Base-by-base conservation (phyloP, 75 land plant species). In the Selaginella tamariscina region DNA sequence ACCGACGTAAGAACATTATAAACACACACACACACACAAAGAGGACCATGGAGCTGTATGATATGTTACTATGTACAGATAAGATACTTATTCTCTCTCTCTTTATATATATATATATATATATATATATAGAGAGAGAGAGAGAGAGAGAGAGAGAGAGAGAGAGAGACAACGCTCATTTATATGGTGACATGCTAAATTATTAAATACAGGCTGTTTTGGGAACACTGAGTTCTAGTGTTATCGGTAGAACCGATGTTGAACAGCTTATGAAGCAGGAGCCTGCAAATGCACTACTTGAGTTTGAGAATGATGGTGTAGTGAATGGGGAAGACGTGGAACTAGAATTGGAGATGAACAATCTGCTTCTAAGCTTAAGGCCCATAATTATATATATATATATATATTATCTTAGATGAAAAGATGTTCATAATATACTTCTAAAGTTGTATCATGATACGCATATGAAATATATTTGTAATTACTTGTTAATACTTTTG, bases 181-280 rank as follows among this genome's bases (percentile, higher is more conserved):
- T n/a, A n/a, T n/a, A n/a, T n/a, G n/a, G n/a, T n/a, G n/a, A n/a
- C n/a, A n/a, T n/a, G n/a, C n/a, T n/a, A n/a, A n/a, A n/a, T n/a
- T n/a, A n/a, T 39, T 39, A 15, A 15, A 64, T 74, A 18, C 85
- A 94, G 98, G 98, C 96, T 68, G 98, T 94, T 68, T 78, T 94
- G 64, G 98, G 93, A 69, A 94, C 86, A 74, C 96, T 87, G 44
- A 89, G 96, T 70, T 94, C 93, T 67, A 85, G 84, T 80, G 81
- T 89, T 32, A 83, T 90, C 65, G 96, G 98, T 29, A 83, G 98
- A 68, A 85, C 80, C 78, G 98, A 94, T 71, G 70, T 94, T 70
- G 88, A 86, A 56, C 79, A 76, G 26, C 70, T 94, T 69, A 83
- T 94, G 96, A 81, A 82, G 55, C 88, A 78, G 73, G 91, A 94